A percentile compares a stretch with the other conserved stretches of the same genome.
These are phyloP conservation scores for Talaromyces borbonicus DNA, from an alignment of 495 filamentous ascomycete species.

Conservation along the genomic window DNA sequence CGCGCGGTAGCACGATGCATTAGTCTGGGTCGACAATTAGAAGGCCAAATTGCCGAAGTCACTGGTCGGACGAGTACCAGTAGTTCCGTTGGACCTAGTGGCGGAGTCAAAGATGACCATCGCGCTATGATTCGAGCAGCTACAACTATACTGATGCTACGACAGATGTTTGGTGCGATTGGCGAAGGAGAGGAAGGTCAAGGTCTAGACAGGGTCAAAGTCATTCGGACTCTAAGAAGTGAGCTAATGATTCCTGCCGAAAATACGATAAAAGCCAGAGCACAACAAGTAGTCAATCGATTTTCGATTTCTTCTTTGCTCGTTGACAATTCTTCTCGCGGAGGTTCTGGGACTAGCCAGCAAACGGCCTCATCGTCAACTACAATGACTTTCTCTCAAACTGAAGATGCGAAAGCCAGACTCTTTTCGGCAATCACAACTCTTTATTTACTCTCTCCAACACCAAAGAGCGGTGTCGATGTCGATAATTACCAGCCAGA, in stretches of 20 bases:
- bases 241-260: constrained; percentile 63
- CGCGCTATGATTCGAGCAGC: constrained; percentile 69
- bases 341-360: constrained; percentile 16
- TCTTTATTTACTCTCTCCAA: constrained; percentile 72
- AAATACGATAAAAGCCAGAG: constrained; percentile 50
- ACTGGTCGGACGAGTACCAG: constrained; percentile 31
- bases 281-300: constrained; percentile 72
- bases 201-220: constrained; percentile 60
- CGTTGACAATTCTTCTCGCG: constrained; percentile 11
- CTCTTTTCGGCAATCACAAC: constrained; percentile 66
- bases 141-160: constrained; percentile 61
- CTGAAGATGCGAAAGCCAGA: constrained; percentile 63
- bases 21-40: constrained; percentile 74
- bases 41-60: constrained; percentile 63
- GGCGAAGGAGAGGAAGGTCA: constrained; percentile 62
- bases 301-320: constrained; percentile 70
- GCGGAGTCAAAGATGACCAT: constrained; percentile 53
- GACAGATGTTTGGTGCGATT: constrained; percentile 57
- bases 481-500: constrained; percentile 43
- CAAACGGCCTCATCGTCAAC: constrained; percentile 32
- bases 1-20: constrained; percentile 67
- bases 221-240: constrained; percentile 54
- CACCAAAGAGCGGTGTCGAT: constrained; percentile 19
- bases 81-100: too few relatives aligned
- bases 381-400: constrained; percentile 62